A percentile compares a stretch with the other conserved stretches of the same genome.
Evolutionary conservation across 805 yeast species (phyloP).

Genomic region (Wickerhamomyces xylosicus): DNA sequence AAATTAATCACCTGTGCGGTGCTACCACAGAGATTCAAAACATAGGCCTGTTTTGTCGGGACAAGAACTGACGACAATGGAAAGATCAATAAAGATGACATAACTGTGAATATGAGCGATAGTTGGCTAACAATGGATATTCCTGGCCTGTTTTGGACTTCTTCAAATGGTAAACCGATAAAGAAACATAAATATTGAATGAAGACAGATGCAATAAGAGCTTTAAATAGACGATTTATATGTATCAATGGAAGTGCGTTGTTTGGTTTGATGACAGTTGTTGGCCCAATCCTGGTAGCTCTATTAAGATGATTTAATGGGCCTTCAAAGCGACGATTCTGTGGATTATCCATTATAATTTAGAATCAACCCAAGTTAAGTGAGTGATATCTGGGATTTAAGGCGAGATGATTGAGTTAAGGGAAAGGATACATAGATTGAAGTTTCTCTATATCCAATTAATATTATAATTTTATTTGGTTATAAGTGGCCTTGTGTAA

Average conservation of each 20-base stretch:
- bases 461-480: no score
- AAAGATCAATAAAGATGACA: conserved; percentile 4
- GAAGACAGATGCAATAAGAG: conserved; percentile 3
- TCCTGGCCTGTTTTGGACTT: conserved; percentile 11
- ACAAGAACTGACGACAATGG: conserved; percentile 3
- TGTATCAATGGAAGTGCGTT: not conserved
- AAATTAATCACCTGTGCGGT: not conserved
- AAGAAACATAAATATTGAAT: conserved; percentile 10
- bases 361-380: no score
- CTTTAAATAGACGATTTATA: not conserved
- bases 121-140: conserved; percentile 6
- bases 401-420: no score
- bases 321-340: not conserved
- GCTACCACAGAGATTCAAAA: not conserved
- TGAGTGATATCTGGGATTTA: no score
- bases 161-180: conserved; percentile 9
- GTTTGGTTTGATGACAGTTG: conserved; percentile 1
- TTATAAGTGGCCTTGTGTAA: no score
- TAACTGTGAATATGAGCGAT: conserved; percentile 3
- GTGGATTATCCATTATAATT: not conserved
- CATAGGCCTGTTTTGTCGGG: conserved; percentile 3
- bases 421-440: no score
- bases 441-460: no score
- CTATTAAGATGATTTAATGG: not conserved
- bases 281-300: conserved; percentile 2